Conservation (phyloP, 257 asterid genomes). For the Ocimum tenuiflorum region DNA sequence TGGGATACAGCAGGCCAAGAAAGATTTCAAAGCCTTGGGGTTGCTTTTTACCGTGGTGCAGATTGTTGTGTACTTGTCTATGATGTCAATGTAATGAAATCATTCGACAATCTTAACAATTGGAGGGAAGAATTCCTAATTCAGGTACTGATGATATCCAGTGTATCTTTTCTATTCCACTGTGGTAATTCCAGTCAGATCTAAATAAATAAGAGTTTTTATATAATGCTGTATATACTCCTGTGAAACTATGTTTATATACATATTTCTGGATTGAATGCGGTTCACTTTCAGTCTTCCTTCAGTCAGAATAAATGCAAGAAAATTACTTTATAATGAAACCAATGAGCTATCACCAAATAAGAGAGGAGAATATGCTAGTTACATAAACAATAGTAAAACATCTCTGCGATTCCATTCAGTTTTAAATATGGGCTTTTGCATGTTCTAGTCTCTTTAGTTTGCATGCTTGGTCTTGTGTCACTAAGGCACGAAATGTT, state of each 20-base stretch:
- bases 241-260: background rate
- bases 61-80: constrained; percentile 98
- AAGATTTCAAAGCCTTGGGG: constrained; percentile 99
- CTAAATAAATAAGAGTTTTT: background rate
- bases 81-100: constrained; percentile 88
- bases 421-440: no score
- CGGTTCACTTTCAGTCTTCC: background rate
- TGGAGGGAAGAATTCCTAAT: constrained; percentile 98
- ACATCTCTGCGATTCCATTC: no score
- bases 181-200: background rate
- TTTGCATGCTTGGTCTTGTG: no score
- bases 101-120: constrained; percentile 84
- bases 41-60: constrained; percentile 99
- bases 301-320: background rate
- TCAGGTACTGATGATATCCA: constrained; percentile 47
- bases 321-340: background rate
- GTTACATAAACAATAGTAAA: background rate
- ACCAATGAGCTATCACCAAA: background rate
- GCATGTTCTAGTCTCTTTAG: no score
- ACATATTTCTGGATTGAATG: background rate
- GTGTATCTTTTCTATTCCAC: background rate
- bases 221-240: background rate
- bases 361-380: background rate
- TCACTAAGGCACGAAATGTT: no score
- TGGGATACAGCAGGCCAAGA: constrained; percentile 99